Base-by-base conservation (phyloP, 495 filamentous ascomycete genomes). In the Aspergillus hancockii region DNA sequence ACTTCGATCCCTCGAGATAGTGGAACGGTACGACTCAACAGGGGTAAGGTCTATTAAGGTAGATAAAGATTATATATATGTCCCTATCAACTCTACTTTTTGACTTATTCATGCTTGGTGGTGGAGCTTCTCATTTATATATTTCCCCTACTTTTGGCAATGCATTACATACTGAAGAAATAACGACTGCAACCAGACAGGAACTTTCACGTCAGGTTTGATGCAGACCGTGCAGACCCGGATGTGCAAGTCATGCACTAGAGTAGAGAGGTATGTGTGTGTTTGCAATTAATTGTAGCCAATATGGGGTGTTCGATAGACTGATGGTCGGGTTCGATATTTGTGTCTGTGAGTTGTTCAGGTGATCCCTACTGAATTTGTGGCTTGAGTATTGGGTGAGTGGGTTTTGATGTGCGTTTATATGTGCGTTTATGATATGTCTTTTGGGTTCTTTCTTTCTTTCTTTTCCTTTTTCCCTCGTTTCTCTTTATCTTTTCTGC, bases 211-310 rank as follows among this genome's bases (percentile, higher is more conserved):
- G 43, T 47, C 21, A 2, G 43, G 3, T 8, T 21, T 22, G 43
- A 47, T 40, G 36, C 36, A n/a, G 36, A 10, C 3, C 19, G 18
- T 22, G 43, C 19, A 47, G 40, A 43, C 40, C 40, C 16, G 43
- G 19, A 47, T 47, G 43, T 14, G 43, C 21, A 47, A 47, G 43
- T 47, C 43, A 47, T 47, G 43, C 43, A 47, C 43, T 23, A 47
- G 43, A 47, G 40, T 36, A 36, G 5, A 18, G 3, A 18, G 13
- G 5, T 8, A 43, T 43, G n/a, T 8, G 14, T 36, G 32, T 36
- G n/a, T 19, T 21, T 47, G 43, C 19, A 41, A 16, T 12, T 41
- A 10, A 12, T 12, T 47, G n/a, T 23, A 23, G 43, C 19, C 16
- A 45, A n/a, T 47, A 23, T 47, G 5, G 8, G 10, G 12, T 22